A percentile compares a stretch with the other conserved stretches of the same genome.
Evolutionary conservation across 2,329 filamentous ascomycete species (phyloP).

Genomic region (Neonectria hederae): DNA sequence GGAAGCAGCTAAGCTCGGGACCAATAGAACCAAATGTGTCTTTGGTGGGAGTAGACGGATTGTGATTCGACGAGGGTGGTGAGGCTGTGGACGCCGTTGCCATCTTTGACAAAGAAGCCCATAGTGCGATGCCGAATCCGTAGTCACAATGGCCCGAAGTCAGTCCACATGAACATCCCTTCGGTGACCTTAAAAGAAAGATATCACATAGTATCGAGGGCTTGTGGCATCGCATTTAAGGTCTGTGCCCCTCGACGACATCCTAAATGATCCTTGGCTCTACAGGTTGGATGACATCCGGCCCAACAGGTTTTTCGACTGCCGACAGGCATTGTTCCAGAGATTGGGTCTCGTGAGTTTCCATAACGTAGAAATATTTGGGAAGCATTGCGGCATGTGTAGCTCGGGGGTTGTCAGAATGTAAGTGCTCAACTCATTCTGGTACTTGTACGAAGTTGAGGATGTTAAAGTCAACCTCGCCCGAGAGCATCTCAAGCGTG

Average conservation of each 20-base stretch:
- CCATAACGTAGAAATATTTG: neutral
- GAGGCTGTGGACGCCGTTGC: neutral
- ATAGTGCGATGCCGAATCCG: neutral
- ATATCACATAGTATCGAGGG: rapidly evolving
- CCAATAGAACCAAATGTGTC: neutral
- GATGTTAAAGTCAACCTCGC: neutral
- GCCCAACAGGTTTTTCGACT: neutral
- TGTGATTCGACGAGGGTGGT: neutral
- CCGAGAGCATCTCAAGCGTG: neutral
- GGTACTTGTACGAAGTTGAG: neutral
- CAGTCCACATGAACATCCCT: neutral
- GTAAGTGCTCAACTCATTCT: too few species aligned
- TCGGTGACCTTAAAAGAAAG: too few species aligned
- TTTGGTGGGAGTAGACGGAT: neutral
- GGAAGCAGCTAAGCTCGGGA: neutral
- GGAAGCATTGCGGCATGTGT: neutral
- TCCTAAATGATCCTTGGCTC: neutral
- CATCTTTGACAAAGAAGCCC: neutral
- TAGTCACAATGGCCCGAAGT: neutral
- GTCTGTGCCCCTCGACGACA: neutral
- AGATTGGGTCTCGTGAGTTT: neutral
- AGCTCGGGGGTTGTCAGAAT: too few species aligned
- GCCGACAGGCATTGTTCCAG: neutral
- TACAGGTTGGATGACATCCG: neutral
- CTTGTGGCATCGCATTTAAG: neutral